A percentile compares a stretch with the other conserved stretches of the same genome.
Conservation (phyloP, 371 early-diverging fungal species). For the Mortierella sp. region DNA sequence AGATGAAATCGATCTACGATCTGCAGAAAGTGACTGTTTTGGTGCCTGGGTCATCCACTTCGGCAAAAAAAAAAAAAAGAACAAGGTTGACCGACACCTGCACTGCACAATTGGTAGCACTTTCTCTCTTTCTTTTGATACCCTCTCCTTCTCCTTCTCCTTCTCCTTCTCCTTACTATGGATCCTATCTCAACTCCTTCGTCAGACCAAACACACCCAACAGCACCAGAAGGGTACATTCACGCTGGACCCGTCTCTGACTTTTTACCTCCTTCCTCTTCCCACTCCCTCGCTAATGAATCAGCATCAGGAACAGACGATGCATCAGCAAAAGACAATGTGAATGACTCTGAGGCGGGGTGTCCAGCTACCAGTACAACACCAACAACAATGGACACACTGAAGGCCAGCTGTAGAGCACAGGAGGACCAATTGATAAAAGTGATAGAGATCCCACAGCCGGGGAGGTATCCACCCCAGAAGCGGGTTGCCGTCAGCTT, state of each 20-base stretch:
- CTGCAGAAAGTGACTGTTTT: too few relatives aligned
- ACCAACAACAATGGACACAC: background rate
- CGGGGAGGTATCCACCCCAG: constrained; percentile 49
- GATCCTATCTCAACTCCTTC: constrained; percentile 6
- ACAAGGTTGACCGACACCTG: too few relatives aligned
- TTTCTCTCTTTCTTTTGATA: background rate
- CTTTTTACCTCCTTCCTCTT: constrained; percentile 10
- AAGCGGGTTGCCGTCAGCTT: constrained; percentile 45
- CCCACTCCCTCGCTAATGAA: too few relatives aligned
- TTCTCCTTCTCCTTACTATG: constrained; percentile 5
- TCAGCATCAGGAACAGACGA: background rate
- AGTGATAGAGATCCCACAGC: constrained; percentile 50
- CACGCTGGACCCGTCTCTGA: constrained; percentile 43
- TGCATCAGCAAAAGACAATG: background rate
- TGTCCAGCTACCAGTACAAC: background rate
- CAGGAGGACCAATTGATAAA: constrained; percentile 37
- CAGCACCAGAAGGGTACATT: constrained; percentile 30
- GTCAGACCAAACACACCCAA: constrained; percentile 14
- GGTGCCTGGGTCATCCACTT: too few relatives aligned
- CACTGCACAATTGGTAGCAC: too few relatives aligned
- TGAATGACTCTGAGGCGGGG: background rate
- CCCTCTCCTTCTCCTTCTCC: background rate
- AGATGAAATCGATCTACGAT: too few relatives aligned
- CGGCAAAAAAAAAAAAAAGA: too few relatives aligned
- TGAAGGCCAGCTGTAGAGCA: background rate